Conservation (phyloP, 352 stramenopile species). For the Globisporangium uncinulatum region DNA sequence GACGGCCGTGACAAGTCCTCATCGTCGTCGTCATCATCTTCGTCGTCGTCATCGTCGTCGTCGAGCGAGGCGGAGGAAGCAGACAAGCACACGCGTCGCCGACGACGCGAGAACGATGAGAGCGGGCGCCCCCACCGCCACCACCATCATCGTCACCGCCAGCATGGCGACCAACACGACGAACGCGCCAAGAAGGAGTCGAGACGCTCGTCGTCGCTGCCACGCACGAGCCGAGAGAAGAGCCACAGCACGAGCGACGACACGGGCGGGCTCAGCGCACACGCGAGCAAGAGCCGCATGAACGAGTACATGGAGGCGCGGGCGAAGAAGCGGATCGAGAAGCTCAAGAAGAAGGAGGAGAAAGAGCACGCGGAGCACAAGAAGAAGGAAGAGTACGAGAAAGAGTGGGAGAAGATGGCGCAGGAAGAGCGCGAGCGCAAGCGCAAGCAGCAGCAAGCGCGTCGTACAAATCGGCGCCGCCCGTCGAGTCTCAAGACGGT, state of each 20-base stretch:
- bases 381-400: constrained; percentile 83
- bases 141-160: constrained; percentile 11
- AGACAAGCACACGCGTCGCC: constrained; percentile 14
- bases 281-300: constrained; percentile 71
- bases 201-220: constrained; percentile 25
- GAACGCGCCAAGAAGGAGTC: constrained; percentile 15
- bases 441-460: constrained; percentile 70
- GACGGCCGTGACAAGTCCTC: constrained; percentile 10
- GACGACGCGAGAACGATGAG: constrained; percentile 15
- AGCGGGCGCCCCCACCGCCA: not conserved
- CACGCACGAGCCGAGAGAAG: constrained; percentile 31
- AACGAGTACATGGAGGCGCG: constrained; percentile 87
- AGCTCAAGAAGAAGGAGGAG: constrained; percentile 68
- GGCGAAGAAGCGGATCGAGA: constrained; percentile 70
- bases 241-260: constrained; percentile 29
- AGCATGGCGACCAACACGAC: constrained; percentile 9
- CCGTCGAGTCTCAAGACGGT: constrained; percentile 80
- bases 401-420: constrained; percentile 86
- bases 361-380: constrained; percentile 68
- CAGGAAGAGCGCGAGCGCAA: constrained; percentile 81
- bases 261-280: not conserved
- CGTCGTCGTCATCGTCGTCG: constrained; percentile 11
- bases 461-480: constrained; percentile 54
- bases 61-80: constrained; percentile 11
- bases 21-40: constrained; percentile 7